A percentile compares a stretch with the other conserved stretches of the same genome.
Evolutionary conservation across 2,329 filamentous ascomycete species (phyloP).

Genomic region (Elsinoe perseae): DNA sequence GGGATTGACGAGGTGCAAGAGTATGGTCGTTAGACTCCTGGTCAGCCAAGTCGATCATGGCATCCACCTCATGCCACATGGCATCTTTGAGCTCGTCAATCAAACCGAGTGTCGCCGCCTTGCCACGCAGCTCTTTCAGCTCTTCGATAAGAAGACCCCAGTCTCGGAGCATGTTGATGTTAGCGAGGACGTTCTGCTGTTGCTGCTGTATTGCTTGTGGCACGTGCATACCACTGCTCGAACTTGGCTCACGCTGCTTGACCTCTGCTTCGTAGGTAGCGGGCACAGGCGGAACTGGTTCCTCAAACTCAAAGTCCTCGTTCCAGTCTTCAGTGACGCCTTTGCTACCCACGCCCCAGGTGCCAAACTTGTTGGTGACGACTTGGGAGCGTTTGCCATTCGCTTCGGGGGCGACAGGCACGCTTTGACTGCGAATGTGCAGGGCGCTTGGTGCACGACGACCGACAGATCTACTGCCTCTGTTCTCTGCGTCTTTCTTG

Average conservation of each 20-base stretch:
- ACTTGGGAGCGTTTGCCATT: constrained; percentile 47
- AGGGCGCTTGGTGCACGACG: constrained; percentile 61
- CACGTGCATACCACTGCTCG: constrained; percentile 56
- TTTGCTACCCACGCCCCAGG: constrained; percentile 73
- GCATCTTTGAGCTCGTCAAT: constrained; percentile 51
- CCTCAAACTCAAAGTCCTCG: constrained; percentile 74
- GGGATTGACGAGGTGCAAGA: constrained; percentile 43
- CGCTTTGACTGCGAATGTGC: constrained; percentile 73
- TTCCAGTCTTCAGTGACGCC: constrained; percentile 82
- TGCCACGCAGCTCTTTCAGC: constrained; percentile 65
- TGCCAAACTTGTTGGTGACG: constrained; percentile 64
- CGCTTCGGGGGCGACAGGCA: constrained; percentile 60
- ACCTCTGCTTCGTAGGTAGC: constrained; percentile 30
- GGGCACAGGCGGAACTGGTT: constrained; percentile 28
- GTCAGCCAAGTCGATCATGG: constrained; percentile 76
- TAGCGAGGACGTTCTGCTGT: constrained; percentile 72
- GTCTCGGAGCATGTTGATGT: constrained; percentile 76
- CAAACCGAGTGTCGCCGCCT: constrained; percentile 61
- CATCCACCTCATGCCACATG: constrained; percentile 75
- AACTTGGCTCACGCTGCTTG: constrained; percentile 22
- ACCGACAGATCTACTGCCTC: constrained; percentile 60
- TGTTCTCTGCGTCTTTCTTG: constrained; percentile 62
- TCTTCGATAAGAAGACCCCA: constrained; percentile 75
- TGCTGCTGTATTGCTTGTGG: constrained; percentile 73
- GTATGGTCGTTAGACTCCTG: constrained; percentile 53